phyloP scores from a whole-genome alignment of 108 stramenopile species.

The Nitzschia palea region DNA sequence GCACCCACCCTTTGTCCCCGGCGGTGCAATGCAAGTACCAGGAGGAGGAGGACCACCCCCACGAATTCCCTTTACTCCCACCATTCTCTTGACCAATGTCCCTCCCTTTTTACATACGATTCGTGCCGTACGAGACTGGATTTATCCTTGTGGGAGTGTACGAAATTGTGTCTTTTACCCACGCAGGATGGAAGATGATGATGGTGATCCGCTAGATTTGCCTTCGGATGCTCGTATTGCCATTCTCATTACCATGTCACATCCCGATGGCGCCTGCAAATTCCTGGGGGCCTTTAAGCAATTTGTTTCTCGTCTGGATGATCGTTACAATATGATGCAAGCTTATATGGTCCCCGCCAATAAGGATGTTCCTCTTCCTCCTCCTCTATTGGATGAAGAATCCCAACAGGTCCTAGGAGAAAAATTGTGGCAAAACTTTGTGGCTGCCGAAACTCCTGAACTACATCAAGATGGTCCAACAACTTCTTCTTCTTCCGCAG shows the following conservation, averaged over 20 bases:
- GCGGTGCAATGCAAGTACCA: slow-evolving; percentile 10
- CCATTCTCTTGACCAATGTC: slow-evolving; percentile 34
- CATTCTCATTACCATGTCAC: slow-evolving; percentile 43
- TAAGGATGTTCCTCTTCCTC: slow-evolving; percentile 46
- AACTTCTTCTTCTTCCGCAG: background rate
- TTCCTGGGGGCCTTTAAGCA: slow-evolving; percentile 30
- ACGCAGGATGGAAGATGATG: slow-evolving; percentile 14
- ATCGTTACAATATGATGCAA: slow-evolving; percentile 24
- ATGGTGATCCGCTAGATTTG: background rate
- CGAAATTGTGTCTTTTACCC: slow-evolving; percentile 33
- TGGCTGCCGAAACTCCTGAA: slow-evolving; percentile 19
- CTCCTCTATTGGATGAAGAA: slow-evolving; percentile 33
- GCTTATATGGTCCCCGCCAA: slow-evolving; percentile 49
- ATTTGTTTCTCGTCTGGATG: slow-evolving; percentile 24
- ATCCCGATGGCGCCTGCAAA: slow-evolving; percentile 52
- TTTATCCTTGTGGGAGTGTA: slow-evolving; percentile 36
- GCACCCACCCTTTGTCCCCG: slow-evolving; percentile 11
- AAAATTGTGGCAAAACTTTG: slow-evolving; percentile 31
- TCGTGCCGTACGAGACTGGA: slow-evolving; percentile 27
- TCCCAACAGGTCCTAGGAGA: slow-evolving; percentile 21
- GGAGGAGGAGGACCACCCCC: slow-evolving; percentile 14
- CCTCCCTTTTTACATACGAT: slow-evolving; percentile 34
- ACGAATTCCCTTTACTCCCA: slow-evolving; percentile 33
- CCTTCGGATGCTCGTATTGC: slow-evolving; percentile 14
- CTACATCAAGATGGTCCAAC: background rate